Percentiles rank a stretch among this genome's conserved stretches.
phyloP scores from a whole-genome alignment of 768 basidiomycete genomes.

The Russula griseocarnosa region DNA sequence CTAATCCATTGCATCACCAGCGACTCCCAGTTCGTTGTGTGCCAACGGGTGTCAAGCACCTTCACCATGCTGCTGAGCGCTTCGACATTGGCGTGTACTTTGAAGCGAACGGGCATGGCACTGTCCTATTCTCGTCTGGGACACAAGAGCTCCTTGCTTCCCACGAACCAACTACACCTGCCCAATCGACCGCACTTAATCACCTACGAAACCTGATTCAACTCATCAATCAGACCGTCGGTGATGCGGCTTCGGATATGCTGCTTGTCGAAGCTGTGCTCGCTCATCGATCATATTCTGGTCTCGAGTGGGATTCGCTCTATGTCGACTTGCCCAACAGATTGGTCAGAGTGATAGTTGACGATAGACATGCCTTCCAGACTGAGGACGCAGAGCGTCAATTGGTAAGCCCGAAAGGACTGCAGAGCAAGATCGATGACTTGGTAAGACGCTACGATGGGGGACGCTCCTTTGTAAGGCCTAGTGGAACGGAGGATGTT shows the following conservation, averaged over 20 bases:
- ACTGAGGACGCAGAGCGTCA: conserved; percentile 93
- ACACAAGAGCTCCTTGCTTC: conserved; percentile 58
- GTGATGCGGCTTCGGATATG: conserved; percentile 94
- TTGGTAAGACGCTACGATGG: conserved; percentile 72
- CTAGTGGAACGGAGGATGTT: conserved; percentile 97
- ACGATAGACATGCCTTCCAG: conserved; percentile 75
- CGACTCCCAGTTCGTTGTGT: conserved; percentile 93
- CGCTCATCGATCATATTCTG: conserved; percentile 80
- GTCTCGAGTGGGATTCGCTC: conserved; percentile 84
- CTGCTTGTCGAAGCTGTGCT: conserved; percentile 92
- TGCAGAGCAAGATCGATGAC: conserved; percentile 81
- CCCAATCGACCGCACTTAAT: conserved; percentile 73
- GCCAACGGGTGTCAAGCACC: conserved; percentile 94
- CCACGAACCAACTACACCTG: conserved; percentile 73
- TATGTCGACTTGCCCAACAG: conserved; percentile 94
- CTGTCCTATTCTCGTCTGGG: conserved; percentile 83
- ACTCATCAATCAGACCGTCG: conserved; percentile 96
- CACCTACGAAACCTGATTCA: conserved; percentile 74
- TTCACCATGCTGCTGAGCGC: conserved; percentile 94
- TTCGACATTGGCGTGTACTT: conserved; percentile 98
- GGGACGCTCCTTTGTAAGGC: conserved; percentile 90
- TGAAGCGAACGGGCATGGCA: conserved; percentile 98
- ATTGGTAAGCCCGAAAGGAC: conserved; percentile 69
- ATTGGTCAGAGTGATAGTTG: conserved; percentile 87
- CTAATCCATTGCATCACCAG: conserved; percentile 39